phyloP scores from a whole-genome alignment of 1,284 basidiomycete species.

The Ceratobasidium sp. region DNA sequence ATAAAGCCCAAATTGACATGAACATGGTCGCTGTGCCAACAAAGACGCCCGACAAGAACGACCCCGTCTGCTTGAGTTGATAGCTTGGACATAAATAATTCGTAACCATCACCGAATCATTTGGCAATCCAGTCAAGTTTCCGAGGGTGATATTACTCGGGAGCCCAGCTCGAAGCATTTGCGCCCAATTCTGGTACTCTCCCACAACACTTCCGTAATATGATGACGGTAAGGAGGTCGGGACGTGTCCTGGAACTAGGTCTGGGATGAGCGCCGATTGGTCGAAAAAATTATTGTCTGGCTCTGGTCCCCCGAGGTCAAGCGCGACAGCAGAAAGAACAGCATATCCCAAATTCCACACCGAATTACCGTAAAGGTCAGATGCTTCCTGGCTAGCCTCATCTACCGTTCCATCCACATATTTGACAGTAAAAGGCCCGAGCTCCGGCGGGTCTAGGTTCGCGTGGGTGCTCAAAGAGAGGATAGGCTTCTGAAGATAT shows the following conservation, averaged over 20 bases:
- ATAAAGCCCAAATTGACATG: constrained; percentile 11
- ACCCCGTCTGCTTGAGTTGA: not conserved
- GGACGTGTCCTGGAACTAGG: not conserved
- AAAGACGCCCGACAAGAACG: constrained; percentile 12
- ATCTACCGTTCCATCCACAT: not conserved
- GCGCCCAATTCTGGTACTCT: not conserved
- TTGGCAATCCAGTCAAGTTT: constrained; percentile 3
- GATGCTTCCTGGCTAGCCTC: too few species aligned
- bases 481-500: not conserved
- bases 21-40: constrained; percentile 31
- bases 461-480: not conserved
- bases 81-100: constrained; percentile 27
- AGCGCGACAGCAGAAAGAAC: not conserved
- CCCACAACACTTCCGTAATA: not conserved
- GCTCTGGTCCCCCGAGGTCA: not conserved
- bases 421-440: not conserved
- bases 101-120: not conserved
- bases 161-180: not conserved
- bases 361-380: not conserved
- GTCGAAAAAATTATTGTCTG: not conserved
- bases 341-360: not conserved
- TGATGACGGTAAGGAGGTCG: not conserved
- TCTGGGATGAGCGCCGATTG: not conserved
- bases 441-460: not conserved
- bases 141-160: constrained; percentile 4